Evolutionary conservation across 768 basidiomycete species (phyloP), one percentile per base, ranked within the genome.

Genomic region (Agaricus bisporus): DNA sequence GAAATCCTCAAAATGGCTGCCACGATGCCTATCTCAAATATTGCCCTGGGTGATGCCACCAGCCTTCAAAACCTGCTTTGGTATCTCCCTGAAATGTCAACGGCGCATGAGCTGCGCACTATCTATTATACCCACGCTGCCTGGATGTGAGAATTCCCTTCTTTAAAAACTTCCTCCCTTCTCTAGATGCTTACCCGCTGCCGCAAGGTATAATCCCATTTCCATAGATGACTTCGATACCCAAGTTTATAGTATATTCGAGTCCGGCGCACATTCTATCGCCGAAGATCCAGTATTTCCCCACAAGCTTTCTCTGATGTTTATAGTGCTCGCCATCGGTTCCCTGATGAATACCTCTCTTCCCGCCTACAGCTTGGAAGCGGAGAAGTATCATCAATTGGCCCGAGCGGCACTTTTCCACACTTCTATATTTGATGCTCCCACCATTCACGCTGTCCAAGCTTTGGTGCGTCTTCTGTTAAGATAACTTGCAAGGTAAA

Each of bases 381-480:
- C 85, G 1, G 83, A 86, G 63, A 84, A 84, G 62, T 86, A 82
- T 58, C 78, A 86, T 58, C 83, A 85, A 53, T 67, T 86, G 15
- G 82, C 83, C 3, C 77, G 81, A 54, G 83, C 85, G 1, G 73
- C 84, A 1, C 70, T 86, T 17, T 86, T 85, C 67, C 76, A 82
- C 48, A 73, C 74, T 55, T 79, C 81, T 1, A 75, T 86, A 44
- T 81, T 86, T 57, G 83, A 86, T 58, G 79, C 82, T 36, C 85
- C 84, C 15, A 86, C 85, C 0, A 72, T 86, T 48, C 79, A 75
- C 58, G 81, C 85, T 32, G 81, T 86, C 29, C 85, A 86, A 63
- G 75, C 85, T 29, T 64, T 86, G 68, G 85, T 82, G 66, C 59
- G 81, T 71, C 42, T 20, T 45, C 20, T 49, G 25, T 58, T 50